phyloP scores from a whole-genome alignment of 1,284 basidiomycete species.

The Meripilus lineatus region DNA sequence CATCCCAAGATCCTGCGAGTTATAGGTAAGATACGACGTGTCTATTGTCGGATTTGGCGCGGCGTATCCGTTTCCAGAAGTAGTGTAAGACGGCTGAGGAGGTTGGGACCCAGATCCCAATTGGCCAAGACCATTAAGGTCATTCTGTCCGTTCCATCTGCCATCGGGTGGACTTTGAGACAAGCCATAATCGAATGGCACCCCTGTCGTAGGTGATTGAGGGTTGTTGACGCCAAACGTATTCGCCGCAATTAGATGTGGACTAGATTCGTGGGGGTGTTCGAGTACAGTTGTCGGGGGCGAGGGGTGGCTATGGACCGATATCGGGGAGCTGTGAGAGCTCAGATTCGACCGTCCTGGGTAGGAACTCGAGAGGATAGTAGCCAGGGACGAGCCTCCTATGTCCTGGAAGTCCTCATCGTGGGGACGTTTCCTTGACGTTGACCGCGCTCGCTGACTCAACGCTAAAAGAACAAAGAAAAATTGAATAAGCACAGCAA shows the following conservation, averaged over 20 bases:
- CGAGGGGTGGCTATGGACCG: slow-evolving; percentile 60
- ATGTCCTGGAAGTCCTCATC: slow-evolving; percentile 50
- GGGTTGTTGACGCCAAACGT: slow-evolving; percentile 20
- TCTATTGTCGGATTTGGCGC: slow-evolving; percentile 43
- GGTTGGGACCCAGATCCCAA: slow-evolving; percentile 19
- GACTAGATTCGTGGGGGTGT: slow-evolving; percentile 21
- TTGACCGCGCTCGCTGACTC: slow-evolving; percentile 60
- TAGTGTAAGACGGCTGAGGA: slow-evolving; percentile 3
- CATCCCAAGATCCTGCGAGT: slow-evolving; percentile 27
- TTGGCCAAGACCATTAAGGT: slow-evolving; percentile 22
- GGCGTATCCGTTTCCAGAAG: slow-evolving; percentile 6
- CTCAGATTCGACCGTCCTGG: slow-evolving; percentile 39
- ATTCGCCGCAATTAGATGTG: slow-evolving; percentile 19
- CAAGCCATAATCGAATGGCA: slow-evolving; percentile 44
- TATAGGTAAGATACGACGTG: slow-evolving; percentile 40
- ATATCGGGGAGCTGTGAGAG: slow-evolving; percentile 70
- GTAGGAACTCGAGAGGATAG: slow-evolving; percentile 30
- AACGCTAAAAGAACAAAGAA: slow-evolving; percentile 16
- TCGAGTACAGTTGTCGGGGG: slow-evolving; percentile 48
- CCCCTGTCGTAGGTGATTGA: slow-evolving; percentile 23
- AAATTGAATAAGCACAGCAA: too few species aligned
- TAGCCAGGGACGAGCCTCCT: slow-evolving; percentile 28
- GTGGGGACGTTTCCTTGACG: slow-evolving; percentile 65
- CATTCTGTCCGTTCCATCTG: slow-evolving; percentile 22
- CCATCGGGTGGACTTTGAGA: slow-evolving; percentile 23